These are phyloP conservation scores for Heracleum sosnowskyi DNA, from an alignment of 129 eudicot genomes.

Conservation along the genomic window DNA sequence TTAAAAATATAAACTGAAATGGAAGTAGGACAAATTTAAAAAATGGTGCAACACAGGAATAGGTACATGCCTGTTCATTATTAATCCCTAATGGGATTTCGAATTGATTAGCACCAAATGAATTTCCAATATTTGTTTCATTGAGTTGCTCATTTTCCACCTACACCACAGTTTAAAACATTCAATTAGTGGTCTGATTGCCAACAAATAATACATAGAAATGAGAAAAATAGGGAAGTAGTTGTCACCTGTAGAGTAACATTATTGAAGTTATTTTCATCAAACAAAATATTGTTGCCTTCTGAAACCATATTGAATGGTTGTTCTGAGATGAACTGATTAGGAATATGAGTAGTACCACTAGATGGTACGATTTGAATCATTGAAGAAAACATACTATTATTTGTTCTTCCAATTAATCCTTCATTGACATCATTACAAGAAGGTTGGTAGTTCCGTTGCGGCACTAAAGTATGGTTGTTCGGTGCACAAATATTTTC, in stretches of 20 bases:
- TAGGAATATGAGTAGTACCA: background rate
- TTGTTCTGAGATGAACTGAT: background rate
- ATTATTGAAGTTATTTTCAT: background rate
- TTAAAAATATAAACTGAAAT: too few species aligned
- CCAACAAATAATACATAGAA: too few species aligned
- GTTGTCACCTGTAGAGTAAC: background rate
- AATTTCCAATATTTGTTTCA: too few species aligned
- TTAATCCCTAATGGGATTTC: too few species aligned
- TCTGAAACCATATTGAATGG: background rate
- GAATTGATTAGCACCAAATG: background rate
- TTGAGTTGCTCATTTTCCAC: background rate
- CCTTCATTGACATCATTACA: background rate
- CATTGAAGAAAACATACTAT: background rate
- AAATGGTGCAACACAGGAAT: background rate
- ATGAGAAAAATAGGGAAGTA: too few species aligned
- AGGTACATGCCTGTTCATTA: background rate
- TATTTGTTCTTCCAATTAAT: too few species aligned
- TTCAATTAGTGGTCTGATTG: background rate
- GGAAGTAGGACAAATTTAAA: too few species aligned
- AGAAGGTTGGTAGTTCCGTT: too few species aligned
- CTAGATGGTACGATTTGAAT: background rate
- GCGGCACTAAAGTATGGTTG: too few species aligned
- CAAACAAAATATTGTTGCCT: background rate
- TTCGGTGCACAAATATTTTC: too few species aligned
- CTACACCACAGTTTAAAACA: too few species aligned